Base-by-base conservation (phyloP, 2,329 filamentous ascomycete species). In the Geoglossum cookeanum region DNA sequence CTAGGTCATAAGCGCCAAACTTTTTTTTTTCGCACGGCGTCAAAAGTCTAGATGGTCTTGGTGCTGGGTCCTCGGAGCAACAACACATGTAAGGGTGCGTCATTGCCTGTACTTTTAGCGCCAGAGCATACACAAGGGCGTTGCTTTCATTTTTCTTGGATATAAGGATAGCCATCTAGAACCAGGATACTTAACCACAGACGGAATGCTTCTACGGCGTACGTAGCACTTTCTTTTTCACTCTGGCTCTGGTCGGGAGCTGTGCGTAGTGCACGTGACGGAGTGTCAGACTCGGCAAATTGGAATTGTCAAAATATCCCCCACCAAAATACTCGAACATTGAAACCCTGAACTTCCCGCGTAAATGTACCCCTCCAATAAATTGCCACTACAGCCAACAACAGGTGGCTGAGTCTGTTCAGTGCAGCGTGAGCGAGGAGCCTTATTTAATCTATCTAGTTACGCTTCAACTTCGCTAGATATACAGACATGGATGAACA, bases 401-500 rank as follows among this genome's bases (percentile, higher is more conserved):
- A 27, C 45, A 6, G 29, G 17, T 5, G 9, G 9, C 44, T 3
- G 17, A 49, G 5, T 49, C 39, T 42, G 39, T 15, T 9, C 4
- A 4, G 9, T 15, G 39, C 39, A 42, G 29, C 11, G 45, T 17
- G 13, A 52, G 27, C 48, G 13, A 15, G 33, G 48, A 52, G 32
- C 29, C 7, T 29, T 15, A 29, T 27, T 32, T 30, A 33, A 15
- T 13, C 7, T 33, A 52, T 29, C 45, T 27, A 27, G 11, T 22
- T 33, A 15, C 29, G 22, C 17, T 22, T 32, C n/a, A 52, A 15
- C 27, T 13, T 33, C 6, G 3, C 1, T 4, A 17, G 15, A 37
- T 8, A 17, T 27, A 35, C 49, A 37, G 15, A 7, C 29, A 90
- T 90, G 85, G 83, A 89, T 71, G 79, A 87, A 70, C 83, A 87